Evolutionary conservation across 1,284 basidiomycete genomes (phyloP).

Genomic region (Stygiomarasmius scandens): DNA sequence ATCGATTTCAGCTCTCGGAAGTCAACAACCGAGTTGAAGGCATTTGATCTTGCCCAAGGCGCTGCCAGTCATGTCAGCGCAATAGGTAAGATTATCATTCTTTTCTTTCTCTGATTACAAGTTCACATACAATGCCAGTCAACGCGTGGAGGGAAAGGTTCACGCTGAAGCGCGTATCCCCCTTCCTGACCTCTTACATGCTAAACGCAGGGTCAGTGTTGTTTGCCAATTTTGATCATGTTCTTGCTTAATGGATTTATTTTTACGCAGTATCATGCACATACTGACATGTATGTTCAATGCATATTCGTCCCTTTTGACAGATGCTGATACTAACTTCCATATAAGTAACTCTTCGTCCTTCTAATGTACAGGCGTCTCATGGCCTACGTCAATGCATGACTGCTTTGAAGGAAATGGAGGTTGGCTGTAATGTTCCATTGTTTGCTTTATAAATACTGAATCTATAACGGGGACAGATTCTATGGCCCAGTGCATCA

Average conservation of each 20-base stretch:
- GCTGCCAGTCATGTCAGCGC: constrained; percentile 77
- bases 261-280: constrained; percentile 72
- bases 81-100: constrained; percentile 49
- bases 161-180: constrained; percentile 63
- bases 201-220: constrained; percentile 71
- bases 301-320: constrained; percentile 13
- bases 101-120: background rate
- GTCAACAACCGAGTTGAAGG: constrained; percentile 53
- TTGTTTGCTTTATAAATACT: constrained; percentile 8
- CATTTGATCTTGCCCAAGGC: constrained; percentile 76
- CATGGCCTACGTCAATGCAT: constrained; percentile 71
- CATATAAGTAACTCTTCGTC: constrained; percentile 61
- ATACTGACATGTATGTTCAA: constrained; percentile 65
- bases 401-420: constrained; percentile 70
- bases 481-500: constrained; percentile 74
- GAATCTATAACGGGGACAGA: constrained; percentile 29
- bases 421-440: constrained; percentile 43
- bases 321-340: constrained; percentile 10
- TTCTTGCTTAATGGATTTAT: constrained; percentile 10
- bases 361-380: constrained; percentile 70
- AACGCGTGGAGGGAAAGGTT: constrained; percentile 63
- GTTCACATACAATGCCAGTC: constrained; percentile 41
- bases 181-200: constrained; percentile 76
- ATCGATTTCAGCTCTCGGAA: constrained; percentile 44
- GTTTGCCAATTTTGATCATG: constrained; percentile 2